Evolutionary conservation across 225 moss, liverwort and hornwort species (phyloP), one percentile per base, ranked within the genome.

Genomic region (Thuidium tamariscinum): DNA sequence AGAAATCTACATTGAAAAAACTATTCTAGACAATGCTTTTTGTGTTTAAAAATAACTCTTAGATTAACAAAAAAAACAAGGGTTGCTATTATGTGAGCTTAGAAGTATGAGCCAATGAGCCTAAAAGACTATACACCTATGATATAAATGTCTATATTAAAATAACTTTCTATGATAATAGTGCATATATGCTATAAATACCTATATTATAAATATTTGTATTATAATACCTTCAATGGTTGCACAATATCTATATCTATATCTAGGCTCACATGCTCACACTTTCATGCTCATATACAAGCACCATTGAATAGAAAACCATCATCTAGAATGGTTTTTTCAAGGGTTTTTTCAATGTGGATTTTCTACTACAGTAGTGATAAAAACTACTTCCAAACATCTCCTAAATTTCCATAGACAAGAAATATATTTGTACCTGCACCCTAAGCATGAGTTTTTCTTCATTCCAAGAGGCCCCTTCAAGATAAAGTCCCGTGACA

Each of bases 391-490:
- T 15, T 74, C 8, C 5, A 49, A 66, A 48, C 5, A 56, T 20
- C 8, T 39, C 11, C 7, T n/a, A 23, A 34, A 39, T 52, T 3
- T 51, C 48, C 59, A 16, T 2, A 34, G 7, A 79, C n/a, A n/a
- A 4, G 9, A n/a, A 7, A 20, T 10, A 4, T 30, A 42, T 37
- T 19, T 39, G 36, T 86, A 97, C 96, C 91, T 98, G 97, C 39
- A 90, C 60, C 39, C 79, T 91, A 6, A 98, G 95, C 96, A 96
- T 92, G 61, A 85, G 86, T 41, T 85, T 89, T 36, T 93, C 30
- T 11, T 84, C 81, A 79, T 95, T 87, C 97, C 96, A 98, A 75
- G 91, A 92, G 77, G 96, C 97, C 11, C 96, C 97, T 67, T 98
- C 97, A 16, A 98, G 88, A 80, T 85, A 98, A 37, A 98, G 95